These are phyloP conservation scores for Chimonanthus praecox DNA, from an alignment of 164 flowering plant species.

Conservation along the genomic window DNA sequence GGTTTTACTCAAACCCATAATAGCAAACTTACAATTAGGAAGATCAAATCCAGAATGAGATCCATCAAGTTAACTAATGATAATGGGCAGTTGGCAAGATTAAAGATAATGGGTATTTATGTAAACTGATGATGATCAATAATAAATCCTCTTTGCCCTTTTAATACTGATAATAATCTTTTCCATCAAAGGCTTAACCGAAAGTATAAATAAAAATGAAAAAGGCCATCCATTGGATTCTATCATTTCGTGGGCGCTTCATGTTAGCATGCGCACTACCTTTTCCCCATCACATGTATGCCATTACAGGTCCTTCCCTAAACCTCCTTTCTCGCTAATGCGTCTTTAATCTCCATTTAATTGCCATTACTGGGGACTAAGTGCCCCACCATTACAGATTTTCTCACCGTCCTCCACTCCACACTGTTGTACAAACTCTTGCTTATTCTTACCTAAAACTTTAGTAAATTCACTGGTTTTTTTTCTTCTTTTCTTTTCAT, in stretches of 20 bases:
- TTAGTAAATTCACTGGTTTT: neutral
- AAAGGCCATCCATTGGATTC: neutral
- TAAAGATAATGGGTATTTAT: no score
- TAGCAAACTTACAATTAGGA: no score
- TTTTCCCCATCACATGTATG: slow-evolving; percentile 1
- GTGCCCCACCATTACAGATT: slow-evolving; percentile 11
- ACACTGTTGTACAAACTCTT: neutral
- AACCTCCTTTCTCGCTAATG: slow-evolving; percentile 18
- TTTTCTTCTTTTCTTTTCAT: neutral
- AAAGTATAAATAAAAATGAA: no score
- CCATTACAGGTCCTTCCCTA: slow-evolving; percentile 16
- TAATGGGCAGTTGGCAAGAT: no score
- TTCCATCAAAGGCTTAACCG: no score
- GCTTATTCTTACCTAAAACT: neutral
- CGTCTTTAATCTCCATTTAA: slow-evolving; percentile 9
- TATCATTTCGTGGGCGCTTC: neutral
- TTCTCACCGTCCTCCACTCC: neutral
- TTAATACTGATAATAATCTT: no score
- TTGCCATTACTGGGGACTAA: slow-evolving; percentile 6
- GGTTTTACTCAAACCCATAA: no score
- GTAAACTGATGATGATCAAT: no score
- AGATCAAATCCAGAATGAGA: no score
- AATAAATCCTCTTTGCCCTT: no score
- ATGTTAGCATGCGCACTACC: no score
- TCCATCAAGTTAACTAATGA: no score